These are phyloP conservation scores for Quercus dentata DNA, from an alignment of 306 rosid species.

Conservation along the genomic window DNA sequence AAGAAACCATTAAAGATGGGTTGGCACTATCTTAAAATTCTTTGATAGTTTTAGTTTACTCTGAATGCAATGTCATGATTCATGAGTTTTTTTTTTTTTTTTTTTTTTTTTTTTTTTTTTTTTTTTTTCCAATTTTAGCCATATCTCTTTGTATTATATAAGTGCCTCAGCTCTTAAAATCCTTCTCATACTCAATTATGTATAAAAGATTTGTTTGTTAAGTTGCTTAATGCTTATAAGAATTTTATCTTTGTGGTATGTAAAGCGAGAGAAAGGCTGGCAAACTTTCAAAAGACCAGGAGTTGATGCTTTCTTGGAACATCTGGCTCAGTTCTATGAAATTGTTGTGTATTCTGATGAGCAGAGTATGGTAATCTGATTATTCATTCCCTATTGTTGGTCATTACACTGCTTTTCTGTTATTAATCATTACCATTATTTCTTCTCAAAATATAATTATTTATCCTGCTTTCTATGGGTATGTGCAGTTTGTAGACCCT, in stretches of 20 bases:
- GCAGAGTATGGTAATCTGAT: slow-evolving; percentile 66
- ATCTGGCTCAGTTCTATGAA: slow-evolving; percentile 84
- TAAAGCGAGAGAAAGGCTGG: slow-evolving; percentile 95
- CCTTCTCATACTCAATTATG: slow-evolving; percentile 2
- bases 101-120: background rate
- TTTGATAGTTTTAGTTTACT: background rate
- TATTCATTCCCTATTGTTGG: slow-evolving; percentile 17
- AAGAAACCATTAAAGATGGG: background rate
- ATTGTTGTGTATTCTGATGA: slow-evolving; percentile 84
- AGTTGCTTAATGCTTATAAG: slow-evolving; percentile 12
- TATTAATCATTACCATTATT: slow-evolving; percentile 1
- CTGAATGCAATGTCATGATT: background rate
- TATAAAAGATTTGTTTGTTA: background rate
- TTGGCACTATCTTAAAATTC: background rate
- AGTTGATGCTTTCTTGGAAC: slow-evolving; percentile 95
- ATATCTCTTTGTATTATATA: background rate
- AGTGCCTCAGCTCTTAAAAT: slow-evolving; percentile 6
- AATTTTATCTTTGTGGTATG: slow-evolving; percentile 27
- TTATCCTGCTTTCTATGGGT: slow-evolving; percentile 20
- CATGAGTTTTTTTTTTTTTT: background rate
- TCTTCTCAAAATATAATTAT: no score
- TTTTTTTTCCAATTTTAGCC: background rate
- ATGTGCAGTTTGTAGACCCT: slow-evolving; percentile 87
- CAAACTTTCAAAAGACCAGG: slow-evolving; percentile 97
- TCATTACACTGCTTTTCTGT: background rate